Evolutionary conservation across 1,284 basidiomycete genomes (phyloP).

Genomic region (Malassezia sp.): DNA sequence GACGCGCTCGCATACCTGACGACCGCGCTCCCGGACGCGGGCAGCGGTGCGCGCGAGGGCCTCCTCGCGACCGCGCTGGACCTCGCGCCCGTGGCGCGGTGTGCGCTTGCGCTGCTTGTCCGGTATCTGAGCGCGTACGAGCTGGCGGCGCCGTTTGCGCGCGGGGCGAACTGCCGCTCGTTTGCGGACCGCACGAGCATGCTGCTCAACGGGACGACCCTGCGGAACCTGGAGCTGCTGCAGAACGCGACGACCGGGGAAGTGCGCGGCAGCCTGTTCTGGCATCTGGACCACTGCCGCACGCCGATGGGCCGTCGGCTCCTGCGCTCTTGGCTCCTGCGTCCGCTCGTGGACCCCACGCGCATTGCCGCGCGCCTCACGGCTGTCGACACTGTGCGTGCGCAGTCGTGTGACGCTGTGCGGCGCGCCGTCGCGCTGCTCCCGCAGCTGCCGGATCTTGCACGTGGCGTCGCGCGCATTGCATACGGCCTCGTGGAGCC

Average conservation of each 20-base stretch:
- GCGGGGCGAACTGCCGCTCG: conserved; percentile 52
- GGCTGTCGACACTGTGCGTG: conserved; percentile 69
- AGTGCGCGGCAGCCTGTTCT: conserved; percentile 66
- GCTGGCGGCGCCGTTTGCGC: conserved; percentile 50
- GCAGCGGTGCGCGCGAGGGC: conserved; percentile 8
- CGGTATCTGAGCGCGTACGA: conserved; percentile 65
- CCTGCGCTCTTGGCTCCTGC: conserved; percentile 73
- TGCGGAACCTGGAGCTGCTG: conserved; percentile 58
- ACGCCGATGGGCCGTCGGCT: conserved; percentile 79
- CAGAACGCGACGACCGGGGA: conserved; percentile 54
- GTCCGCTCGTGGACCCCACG: conserved; percentile 63
- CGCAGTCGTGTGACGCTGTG: no score
- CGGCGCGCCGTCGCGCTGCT: conserved; percentile 55
- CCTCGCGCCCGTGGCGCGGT: conserved; percentile 51
- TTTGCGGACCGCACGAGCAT: conserved; percentile 68
- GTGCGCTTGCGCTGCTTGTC: conserved; percentile 67
- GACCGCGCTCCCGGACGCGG: neutral
- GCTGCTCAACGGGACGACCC: conserved; percentile 76
- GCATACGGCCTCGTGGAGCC: conserved; percentile 76
- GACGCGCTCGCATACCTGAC: no score
- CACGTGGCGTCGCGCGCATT: conserved; percentile 73
- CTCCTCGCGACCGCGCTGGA: conserved; percentile 17
- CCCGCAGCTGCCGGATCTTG: conserved; percentile 64
- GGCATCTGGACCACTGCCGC: conserved; percentile 68
- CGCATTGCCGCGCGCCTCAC: conserved; percentile 62